phyloP scores from a whole-genome alignment of 192 early-diverging fungal genomes.

The Pecoramyces ruminantium region DNA sequence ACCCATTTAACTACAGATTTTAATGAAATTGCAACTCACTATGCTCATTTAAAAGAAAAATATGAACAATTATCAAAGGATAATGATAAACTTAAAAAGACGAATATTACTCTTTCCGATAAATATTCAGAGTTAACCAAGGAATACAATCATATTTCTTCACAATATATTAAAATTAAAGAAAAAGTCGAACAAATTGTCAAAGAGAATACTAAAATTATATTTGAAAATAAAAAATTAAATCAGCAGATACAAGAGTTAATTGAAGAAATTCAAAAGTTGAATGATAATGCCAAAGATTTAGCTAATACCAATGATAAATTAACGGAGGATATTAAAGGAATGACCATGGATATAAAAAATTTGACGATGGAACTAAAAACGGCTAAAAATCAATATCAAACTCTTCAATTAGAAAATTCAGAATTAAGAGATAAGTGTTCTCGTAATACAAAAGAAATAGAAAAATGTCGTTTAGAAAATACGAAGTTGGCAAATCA shows the following conservation, averaged over 20 bases:
- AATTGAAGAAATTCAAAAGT: not conserved
- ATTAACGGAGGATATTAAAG: not conserved
- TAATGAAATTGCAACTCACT: not conserved
- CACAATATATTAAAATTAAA: not conserved
- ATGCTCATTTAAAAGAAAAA: not conserved
- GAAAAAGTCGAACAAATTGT: not conserved
- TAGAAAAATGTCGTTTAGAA: not conserved
- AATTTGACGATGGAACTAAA: not conserved
- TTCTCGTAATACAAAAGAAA: not conserved
- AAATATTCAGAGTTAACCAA: not conserved
- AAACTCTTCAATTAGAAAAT: not conserved
- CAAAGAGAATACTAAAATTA: not conserved
- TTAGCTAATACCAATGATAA: not conserved
- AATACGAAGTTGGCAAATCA: not conserved
- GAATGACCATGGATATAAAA: not conserved
- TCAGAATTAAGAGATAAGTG: not conserved
- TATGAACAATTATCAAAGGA: not conserved
- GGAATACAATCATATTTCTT: not conserved
- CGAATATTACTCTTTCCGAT: not conserved
- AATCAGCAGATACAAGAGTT: not conserved
- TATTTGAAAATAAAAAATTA: not conserved
- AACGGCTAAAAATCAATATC: not conserved
- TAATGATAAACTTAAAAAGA: not conserved
- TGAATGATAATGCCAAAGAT: not conserved
- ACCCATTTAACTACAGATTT: not conserved